Conservation (phyloP, 2,329 filamentous ascomycete genomes). For the Plectosphaerella sp. region DNA sequence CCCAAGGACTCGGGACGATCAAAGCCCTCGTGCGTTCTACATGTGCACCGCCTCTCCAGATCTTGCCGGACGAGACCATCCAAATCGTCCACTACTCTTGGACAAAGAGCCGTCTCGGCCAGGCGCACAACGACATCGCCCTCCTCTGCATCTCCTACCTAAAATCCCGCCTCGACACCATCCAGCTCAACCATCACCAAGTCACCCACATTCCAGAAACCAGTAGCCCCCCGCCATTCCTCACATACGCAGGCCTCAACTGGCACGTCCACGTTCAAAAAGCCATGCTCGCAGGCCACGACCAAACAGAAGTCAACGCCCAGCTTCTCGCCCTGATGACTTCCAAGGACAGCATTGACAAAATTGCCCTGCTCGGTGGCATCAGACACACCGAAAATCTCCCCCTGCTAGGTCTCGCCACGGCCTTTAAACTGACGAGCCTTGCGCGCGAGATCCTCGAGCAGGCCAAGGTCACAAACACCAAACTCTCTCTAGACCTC, state of each 20-base stretch:
- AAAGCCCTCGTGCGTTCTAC: slow-evolving; percentile 2
- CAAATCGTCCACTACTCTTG: slow-evolving; percentile 3
- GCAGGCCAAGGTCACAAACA: background rate
- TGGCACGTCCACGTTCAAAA: background rate
- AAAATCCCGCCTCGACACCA: background rate
- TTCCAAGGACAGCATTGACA: background rate
- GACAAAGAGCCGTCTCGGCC: background rate
- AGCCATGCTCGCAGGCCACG: background rate
- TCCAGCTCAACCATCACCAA: background rate
- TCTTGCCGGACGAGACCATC: slow-evolving; percentile 3
- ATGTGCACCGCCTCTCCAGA: slow-evolving; percentile 2
- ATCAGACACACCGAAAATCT: background rate
- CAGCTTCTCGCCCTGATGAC: background rate
- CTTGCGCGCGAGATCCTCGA: background rate
- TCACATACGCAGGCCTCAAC: slow-evolving; percentile 1
- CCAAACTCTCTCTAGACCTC: background rate
- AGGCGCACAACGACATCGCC: slow-evolving; percentile 1
- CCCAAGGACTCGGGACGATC: background rate
- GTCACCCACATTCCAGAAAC: background rate
- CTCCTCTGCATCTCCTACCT: slow-evolving; percentile 3
- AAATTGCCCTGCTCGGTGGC: background rate
- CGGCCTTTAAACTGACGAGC: background rate
- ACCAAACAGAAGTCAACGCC: background rate
- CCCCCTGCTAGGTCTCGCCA: background rate
- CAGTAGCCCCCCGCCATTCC: background rate